These are phyloP conservation scores for Ascobolus immersus DNA, from an alignment of 495 filamentous ascomycete genomes.

Conservation along the genomic window DNA sequence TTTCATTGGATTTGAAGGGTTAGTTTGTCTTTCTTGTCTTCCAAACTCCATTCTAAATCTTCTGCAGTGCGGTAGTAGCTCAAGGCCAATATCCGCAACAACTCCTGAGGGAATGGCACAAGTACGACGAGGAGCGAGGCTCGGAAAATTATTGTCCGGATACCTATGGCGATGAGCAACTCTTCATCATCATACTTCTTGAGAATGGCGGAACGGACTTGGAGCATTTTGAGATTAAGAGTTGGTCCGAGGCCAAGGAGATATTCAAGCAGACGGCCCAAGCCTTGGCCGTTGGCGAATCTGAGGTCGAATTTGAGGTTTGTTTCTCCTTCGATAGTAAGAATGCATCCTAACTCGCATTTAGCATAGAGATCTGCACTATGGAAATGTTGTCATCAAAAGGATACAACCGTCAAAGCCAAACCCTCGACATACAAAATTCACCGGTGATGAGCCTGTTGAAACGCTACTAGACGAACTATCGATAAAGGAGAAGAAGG, in stretches of 20 bases:
- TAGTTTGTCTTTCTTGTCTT: too few species aligned
- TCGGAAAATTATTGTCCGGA: constrained; percentile 14
- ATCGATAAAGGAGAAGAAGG: constrained; percentile 1
- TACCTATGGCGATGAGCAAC: constrained; percentile 11
- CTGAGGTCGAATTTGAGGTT: constrained; percentile 11
- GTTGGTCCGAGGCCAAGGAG: constrained; percentile 12
- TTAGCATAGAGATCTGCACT: constrained; percentile 15
- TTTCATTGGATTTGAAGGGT: constrained; percentile 13
- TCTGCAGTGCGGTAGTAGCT: constrained; percentile 7
- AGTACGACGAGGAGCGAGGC: constrained; percentile 13
- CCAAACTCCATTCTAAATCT: too few species aligned
- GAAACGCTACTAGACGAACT: constrained; percentile 4
- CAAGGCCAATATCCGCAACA: constrained; percentile 9
- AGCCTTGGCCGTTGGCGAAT: constrained; percentile 11
- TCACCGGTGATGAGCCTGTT: neutral
- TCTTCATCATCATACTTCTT: constrained; percentile 12
- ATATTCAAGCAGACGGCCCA: constrained; percentile 15
- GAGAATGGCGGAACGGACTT: constrained; percentile 15
- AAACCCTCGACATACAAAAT: neutral
- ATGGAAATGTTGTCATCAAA: constrained; percentile 14
- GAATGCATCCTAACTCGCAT: neutral
- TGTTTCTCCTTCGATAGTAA: neutral
- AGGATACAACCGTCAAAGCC: neutral
- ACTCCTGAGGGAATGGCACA: constrained; percentile 13
- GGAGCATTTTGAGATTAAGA: constrained; percentile 11